Evolutionary conservation across 2,329 filamentous ascomycete genomes (phyloP), one percentile per base, ranked within the genome.

Genomic region (Botryotinia globosa): DNA sequence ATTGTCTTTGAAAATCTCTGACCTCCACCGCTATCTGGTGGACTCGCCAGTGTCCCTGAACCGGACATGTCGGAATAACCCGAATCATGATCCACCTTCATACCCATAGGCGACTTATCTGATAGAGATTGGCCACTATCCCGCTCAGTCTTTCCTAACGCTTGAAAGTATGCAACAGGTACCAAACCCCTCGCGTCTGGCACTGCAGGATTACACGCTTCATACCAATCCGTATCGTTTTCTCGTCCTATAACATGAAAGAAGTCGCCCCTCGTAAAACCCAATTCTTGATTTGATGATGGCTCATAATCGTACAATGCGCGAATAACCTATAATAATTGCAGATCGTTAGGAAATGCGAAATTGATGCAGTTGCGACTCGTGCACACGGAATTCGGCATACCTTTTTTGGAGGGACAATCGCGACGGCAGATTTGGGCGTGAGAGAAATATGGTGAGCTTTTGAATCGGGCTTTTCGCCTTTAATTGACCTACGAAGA

Each of bases 231-330:
- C 58, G 86, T 85, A 81, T 98, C 95, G 85, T 98, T 91, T 84
- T 98, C 96, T 82, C 95, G 92, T 79, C 93, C 94, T 82, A 98
- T 95, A 76, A 99, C 96, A 85, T 98, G 95, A 82, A 99, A 96
- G 83, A 98, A 99, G 82, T 99, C 96, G 80, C 96, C 96, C 81
- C 94, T 92, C 77, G 91, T 94, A 83, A 99, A 99, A 81, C 92
- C 91, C 79, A 99, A 87, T 84, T 97, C 91, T 81, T 95, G 91
- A 70, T 84, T 84, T 74, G 90, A 89, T 79, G 91, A 88, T 74
- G 94, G 92, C 80, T 91, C 88, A 84, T 97, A 97, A 82, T 97
- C 93, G 87, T 97, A 97, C 73, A 98, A 91, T 44, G 96, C 96
- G 85, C 95, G 94, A 82, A 99, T 99, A 74, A 99, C 94, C 94